phyloP scores from a whole-genome alignment of 2,329 filamentous ascomycete species.

The Diaporthe destruens region DNA sequence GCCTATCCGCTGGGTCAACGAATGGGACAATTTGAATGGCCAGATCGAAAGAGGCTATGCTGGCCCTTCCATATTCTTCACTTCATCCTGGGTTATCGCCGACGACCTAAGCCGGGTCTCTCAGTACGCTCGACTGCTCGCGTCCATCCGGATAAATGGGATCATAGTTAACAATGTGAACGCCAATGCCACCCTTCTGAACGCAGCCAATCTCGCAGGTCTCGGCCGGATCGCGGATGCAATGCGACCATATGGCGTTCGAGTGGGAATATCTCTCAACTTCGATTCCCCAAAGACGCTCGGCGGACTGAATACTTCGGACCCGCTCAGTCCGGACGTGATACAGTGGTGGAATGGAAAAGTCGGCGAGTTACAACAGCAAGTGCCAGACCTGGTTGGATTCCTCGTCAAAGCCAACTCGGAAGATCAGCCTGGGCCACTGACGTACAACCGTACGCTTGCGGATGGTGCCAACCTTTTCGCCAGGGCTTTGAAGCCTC shows the following conservation, averaged over 20 bases:
- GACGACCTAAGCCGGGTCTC: constrained; percentile 70
- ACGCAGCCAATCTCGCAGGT: constrained; percentile 69
- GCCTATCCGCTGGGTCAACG: constrained; percentile 77
- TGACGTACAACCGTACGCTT: constrained; percentile 78
- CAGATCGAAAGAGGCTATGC: constrained; percentile 77
- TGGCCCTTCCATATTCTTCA: constrained; percentile 77
- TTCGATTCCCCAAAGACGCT: constrained; percentile 75
- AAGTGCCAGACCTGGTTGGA: constrained; percentile 75
- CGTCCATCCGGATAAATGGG: constrained; percentile 75
- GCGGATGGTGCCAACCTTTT: constrained; percentile 78
- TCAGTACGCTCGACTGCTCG: constrained; percentile 74
- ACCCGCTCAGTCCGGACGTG: constrained; percentile 72
- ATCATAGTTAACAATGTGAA: constrained; percentile 81
- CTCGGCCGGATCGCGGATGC: constrained; percentile 72
- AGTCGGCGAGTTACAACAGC: constrained; percentile 69
- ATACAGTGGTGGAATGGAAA: constrained; percentile 73
- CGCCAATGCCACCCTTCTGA: constrained; percentile 71
- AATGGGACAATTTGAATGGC: constrained; percentile 80
- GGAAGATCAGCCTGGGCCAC: constrained; percentile 77
- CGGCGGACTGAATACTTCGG: constrained; percentile 63
- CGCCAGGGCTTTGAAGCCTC: constrained; percentile 66
- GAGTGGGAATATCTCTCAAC: constrained; percentile 74
- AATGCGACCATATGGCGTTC: constrained; percentile 76
- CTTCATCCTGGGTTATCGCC: constrained; percentile 59
- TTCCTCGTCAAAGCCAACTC: constrained; percentile 80